Conservation (phyloP, 164 flowering plant genomes). For the Liriodendron chinense region DNA sequence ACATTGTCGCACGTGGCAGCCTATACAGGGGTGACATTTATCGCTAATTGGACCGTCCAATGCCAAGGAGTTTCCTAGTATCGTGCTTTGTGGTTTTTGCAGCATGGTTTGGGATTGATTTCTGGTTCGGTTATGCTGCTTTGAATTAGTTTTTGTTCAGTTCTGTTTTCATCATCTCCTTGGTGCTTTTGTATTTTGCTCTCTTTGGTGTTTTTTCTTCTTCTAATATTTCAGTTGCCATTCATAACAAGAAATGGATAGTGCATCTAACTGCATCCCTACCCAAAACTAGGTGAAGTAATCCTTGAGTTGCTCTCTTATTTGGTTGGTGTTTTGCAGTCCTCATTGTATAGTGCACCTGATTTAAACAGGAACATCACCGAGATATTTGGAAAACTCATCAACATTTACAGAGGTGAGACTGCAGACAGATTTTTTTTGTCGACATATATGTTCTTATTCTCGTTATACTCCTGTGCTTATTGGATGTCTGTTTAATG, state of each 20-base stretch:
- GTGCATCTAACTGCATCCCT: no score
- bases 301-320: not conserved
- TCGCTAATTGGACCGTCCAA: no score
- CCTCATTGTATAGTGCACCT: constrained; percentile 69
- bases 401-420: constrained; percentile 85
- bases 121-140: not conserved
- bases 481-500: constrained; percentile 11
- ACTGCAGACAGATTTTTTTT: constrained; percentile 1
- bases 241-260: no score
- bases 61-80: no score
- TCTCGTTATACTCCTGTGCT: not conserved
- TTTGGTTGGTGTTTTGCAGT: constrained; percentile 20
- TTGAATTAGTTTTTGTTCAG: not conserved
- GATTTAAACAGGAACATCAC: constrained; percentile 77
- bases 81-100: no score
- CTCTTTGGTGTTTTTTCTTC: no score
- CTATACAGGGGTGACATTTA: no score
- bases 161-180: not conserved
- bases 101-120: not conserved
- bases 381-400: constrained; percentile 81
- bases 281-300: no score
- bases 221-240: no score
- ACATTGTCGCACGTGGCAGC: no score
- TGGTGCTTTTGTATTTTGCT: no score
- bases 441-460: not conserved